Percentiles rank a stretch among this genome's conserved stretches.
These are phyloP conservation scores for Ustilago xerochloae DNA, from an alignment of 1,284 basidiomycete species.

Conservation along the genomic window DNA sequence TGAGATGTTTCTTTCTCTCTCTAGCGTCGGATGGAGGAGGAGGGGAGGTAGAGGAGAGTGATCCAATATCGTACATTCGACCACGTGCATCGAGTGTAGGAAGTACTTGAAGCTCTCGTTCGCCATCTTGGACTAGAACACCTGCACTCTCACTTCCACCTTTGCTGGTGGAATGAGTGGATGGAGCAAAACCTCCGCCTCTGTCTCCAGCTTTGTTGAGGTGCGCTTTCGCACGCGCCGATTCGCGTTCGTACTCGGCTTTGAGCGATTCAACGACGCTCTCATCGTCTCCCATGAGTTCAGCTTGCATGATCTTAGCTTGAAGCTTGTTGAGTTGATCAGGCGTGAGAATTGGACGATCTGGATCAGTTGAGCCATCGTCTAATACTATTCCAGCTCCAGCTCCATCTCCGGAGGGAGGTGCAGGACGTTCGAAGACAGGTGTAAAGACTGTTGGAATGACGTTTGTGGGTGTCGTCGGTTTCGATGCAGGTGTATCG, in stretches of 20 bases:
- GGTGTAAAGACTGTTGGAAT: slow-evolving; percentile 56
- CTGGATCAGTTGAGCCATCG: slow-evolving; percentile 21
- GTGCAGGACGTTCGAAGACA: slow-evolving; percentile 12
- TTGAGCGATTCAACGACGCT: no score
- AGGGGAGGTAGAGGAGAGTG: slow-evolving; percentile 70
- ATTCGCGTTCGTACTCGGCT: slow-evolving; percentile 80
- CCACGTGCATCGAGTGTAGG: slow-evolving; percentile 90
- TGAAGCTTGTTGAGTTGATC: slow-evolving; percentile 88
- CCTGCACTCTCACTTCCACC: neutral
- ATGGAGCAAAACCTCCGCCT: slow-evolving; percentile 41
- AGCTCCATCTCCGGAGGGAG: neutral
- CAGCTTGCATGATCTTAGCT: slow-evolving; percentile 90
- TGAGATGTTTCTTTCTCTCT: slow-evolving; percentile 75
- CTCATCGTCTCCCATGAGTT: slow-evolving; percentile 77
- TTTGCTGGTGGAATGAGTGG: neutral
- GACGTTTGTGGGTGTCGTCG: slow-evolving; percentile 35
- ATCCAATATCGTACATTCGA: slow-evolving; percentile 88
- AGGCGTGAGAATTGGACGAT: slow-evolving; percentile 64
- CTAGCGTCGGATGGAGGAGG: slow-evolving; percentile 42
- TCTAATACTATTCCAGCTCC: slow-evolving; percentile 18
- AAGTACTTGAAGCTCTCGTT: slow-evolving; percentile 77
- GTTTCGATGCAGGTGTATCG: slow-evolving; percentile 38
- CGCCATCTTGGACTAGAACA: slow-evolving; percentile 23
- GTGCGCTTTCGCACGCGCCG: slow-evolving; percentile 70
- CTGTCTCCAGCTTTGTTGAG: slow-evolving; percentile 61